A percentile compares a stretch with the other conserved stretches of the same genome.
Conservation (phyloP, 1,139 yeast genomes). For the Debaryomyces coudertii region DNA sequence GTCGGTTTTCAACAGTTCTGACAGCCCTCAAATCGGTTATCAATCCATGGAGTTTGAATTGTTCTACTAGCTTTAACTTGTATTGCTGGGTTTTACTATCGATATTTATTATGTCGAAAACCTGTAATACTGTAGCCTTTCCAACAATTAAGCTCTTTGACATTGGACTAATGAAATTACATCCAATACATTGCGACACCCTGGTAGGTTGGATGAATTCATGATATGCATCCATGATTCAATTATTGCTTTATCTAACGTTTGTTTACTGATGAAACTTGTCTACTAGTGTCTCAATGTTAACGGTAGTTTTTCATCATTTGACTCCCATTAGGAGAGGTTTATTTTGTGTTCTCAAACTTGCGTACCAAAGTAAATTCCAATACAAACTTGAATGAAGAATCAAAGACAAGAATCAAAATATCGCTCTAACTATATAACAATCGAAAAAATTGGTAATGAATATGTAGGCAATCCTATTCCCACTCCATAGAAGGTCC, state of each 20-base stretch:
- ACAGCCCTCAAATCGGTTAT: conserved; percentile 62
- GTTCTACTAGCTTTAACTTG: conserved; percentile 59
- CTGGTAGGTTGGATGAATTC: conserved; percentile 81
- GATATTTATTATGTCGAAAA: conserved; percentile 51
- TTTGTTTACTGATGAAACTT: not conserved
- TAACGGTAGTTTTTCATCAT: not conserved
- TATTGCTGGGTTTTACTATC: conserved; percentile 26
- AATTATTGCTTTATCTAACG: not conserved
- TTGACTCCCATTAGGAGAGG: conserved; percentile 7
- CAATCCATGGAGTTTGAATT: conserved; percentile 72
- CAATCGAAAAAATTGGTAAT: not conserved
- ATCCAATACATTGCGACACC: conserved; percentile 63
- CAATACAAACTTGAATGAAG: not conserved
- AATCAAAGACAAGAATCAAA: not conserved
- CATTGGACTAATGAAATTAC: conserved; percentile 59
- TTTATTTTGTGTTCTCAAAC: conserved; percentile 8
- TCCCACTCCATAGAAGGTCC: not conserved
- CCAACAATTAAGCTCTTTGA: conserved; percentile 65
- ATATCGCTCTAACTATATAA: conserved; percentile 1
- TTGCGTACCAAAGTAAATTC: conserved; percentile 4
- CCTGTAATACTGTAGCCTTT: conserved; percentile 71
- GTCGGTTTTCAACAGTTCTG: conserved; percentile 52
- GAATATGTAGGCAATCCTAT: not conserved
- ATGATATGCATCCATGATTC: conserved; percentile 76
- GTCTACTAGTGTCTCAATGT: not conserved